Evolutionary conservation across 2,329 filamentous ascomycete genomes (phyloP).

Genomic region (Penicillium sp.): DNA sequence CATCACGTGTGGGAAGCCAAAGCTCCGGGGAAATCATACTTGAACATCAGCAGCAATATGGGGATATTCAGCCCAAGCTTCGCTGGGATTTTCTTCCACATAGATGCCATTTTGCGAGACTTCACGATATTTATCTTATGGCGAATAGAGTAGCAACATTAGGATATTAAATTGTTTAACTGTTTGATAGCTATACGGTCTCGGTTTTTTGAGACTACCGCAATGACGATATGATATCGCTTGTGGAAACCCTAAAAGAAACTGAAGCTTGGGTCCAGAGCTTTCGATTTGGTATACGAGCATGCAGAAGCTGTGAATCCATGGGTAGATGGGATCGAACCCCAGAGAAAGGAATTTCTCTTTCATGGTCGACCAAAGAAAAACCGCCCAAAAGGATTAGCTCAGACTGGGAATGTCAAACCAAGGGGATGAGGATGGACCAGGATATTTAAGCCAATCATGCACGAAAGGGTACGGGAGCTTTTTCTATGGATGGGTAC

Average conservation of each 20-base stretch:
- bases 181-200: background rate
- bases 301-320: background rate
- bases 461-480: background rate
- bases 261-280: background rate
- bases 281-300: background rate
- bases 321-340: background rate
- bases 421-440: constrained; percentile 21
- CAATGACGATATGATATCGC: background rate
- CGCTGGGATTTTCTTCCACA: background rate
- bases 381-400: background rate
- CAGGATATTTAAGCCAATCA: background rate
- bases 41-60: background rate
- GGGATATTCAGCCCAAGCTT: background rate
- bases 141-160: background rate
- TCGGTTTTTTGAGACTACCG: background rate
- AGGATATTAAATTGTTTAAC: background rate
- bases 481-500: background rate
- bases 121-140: background rate
- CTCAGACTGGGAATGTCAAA: constrained; percentile 18
- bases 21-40: background rate
- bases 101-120: background rate
- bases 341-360: too few species aligned
- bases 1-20: too few species aligned
- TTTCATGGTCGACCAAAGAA: background rate
- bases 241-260: background rate